Percentiles rank a stretch among this genome's conserved stretches.
Conservation (phyloP, 2,329 filamentous ascomycete species). For the Beauveria australis region DNA sequence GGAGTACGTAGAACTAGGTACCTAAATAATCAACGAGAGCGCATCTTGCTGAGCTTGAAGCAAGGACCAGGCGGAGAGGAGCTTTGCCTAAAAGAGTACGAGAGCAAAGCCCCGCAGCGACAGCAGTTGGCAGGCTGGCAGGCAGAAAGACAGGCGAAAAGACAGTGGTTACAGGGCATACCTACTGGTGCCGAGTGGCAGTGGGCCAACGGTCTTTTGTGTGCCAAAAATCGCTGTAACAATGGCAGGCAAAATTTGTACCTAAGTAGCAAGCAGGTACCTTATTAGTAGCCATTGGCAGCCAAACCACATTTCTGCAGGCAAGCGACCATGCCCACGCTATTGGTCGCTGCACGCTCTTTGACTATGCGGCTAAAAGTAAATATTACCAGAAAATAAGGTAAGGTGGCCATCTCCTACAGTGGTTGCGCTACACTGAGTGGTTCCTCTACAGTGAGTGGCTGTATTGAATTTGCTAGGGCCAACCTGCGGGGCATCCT, state of each 20-base stretch:
- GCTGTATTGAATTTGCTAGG: background rate
- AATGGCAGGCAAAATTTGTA: too few relatives aligned
- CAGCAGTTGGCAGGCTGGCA: background rate
- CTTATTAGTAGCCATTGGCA: too few relatives aligned
- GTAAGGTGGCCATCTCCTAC: too few relatives aligned
- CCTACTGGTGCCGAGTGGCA: background rate
- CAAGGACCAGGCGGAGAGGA: background rate
- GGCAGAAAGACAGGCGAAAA: too few relatives aligned
- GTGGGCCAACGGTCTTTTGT: background rate
- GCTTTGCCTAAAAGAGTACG: conserved; percentile 6
- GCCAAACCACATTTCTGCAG: too few relatives aligned
- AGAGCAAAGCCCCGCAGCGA: background rate
- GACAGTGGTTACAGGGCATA: background rate
- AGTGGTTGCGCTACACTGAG: too few relatives aligned
- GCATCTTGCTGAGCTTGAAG: conserved; percentile 1
- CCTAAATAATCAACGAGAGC: background rate
- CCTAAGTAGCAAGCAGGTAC: too few relatives aligned
- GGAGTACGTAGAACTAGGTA: background rate
- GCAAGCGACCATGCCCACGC: too few relatives aligned
- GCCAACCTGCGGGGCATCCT: background rate
- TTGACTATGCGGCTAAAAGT: too few relatives aligned
- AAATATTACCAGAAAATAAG: too few relatives aligned
- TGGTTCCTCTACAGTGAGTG: background rate
- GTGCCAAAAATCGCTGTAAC: background rate
- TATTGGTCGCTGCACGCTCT: too few relatives aligned